Percentiles rank a stretch among this genome's conserved stretches.
phyloP scores from a whole-genome alignment of 208 protist genomes.

The Trypanosoma avium region DNA sequence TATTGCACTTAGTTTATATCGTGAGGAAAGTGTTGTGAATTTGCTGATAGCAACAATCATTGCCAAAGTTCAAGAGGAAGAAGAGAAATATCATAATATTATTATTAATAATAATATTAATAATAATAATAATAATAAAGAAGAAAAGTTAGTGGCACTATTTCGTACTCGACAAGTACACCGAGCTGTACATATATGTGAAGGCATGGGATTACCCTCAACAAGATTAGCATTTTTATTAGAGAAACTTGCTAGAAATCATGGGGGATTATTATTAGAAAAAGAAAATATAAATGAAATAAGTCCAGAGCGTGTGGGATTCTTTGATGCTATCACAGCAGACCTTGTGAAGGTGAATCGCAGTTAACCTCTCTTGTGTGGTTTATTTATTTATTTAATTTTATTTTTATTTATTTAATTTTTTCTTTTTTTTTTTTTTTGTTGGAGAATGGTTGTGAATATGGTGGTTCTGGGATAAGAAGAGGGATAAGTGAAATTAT shows the following conservation, averaged over 20 bases:
- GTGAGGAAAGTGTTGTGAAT: conserved; percentile 17
- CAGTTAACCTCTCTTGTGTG: not conserved
- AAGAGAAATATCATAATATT: not conserved
- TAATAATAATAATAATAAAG: not conserved
- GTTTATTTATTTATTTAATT: too few species aligned
- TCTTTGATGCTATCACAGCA: conserved; percentile 83
- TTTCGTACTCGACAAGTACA: conserved; percentile 46
- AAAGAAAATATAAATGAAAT: too few species aligned
- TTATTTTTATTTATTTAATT: not conserved
- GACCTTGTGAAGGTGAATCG: conserved; percentile 76
- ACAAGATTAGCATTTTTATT: too few species aligned
- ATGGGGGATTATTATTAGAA: conserved; percentile 60
- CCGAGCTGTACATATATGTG: conserved; percentile 55
- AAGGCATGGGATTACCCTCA: too few species aligned
- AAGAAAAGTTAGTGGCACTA: too few species aligned
- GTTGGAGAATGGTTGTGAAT: too few species aligned
- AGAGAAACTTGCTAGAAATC: conserved; percentile 27
- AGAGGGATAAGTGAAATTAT: not conserved
- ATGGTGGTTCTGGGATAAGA: too few species aligned
- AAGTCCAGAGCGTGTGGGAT: conserved; percentile 53
- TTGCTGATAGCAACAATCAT: conserved; percentile 13
- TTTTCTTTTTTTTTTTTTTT: conserved; percentile 6
- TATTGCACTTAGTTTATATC: conserved; percentile 15
- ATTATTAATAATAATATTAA: not conserved
- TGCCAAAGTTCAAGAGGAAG: conserved; percentile 1